Base-by-base conservation (phyloP, 164 flowering plant species). In the Nymphaea thermarum region DNA sequence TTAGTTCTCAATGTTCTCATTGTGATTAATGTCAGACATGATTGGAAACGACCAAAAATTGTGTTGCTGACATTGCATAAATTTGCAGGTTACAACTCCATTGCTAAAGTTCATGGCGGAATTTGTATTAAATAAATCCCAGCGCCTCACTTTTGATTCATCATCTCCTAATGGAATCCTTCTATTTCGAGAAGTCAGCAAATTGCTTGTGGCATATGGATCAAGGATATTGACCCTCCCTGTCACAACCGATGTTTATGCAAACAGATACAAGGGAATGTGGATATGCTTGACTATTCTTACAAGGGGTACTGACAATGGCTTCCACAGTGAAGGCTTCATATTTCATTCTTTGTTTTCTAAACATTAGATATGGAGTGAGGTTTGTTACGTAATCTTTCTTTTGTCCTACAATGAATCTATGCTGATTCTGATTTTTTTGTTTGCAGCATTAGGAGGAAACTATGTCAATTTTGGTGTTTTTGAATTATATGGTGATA, bases 141-240 rank as follows among this genome's bases (percentile, higher is more conserved):
- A 90, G 63, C 96, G 99, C 59, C 75, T 95, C 71, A 89, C 97
- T 55, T 95, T 95, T 77, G 98, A 95, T 73, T 87, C 96, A 8
- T 95, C 99, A 60, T 95, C 99, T 68, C 96, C 97, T 16, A 92
- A 92, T 79, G 98, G 99, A 68, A 95, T 95, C 73, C 96, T 95
- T 71, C 94, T 95, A 65, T 95, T 95, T 77, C 92, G 99, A 44
- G 99, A 95, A 87, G 91, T 92, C 65, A 95, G 99, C 87, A 95
- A 95, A 82, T 44, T 95, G 44, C 76, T 90, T 65, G 94, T 95
- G 65, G 93, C 91, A 51, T 95, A 92, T 82, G 99, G 99, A 16
- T 82, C 98, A 68, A 84, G 98, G 74, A 83, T 90, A 68, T 77
- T 92, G 61, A 77, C 97, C 65, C 80, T 90, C 71, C 95, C 96